Evolutionary conservation across 148 eudicot genomes (phyloP), one percentile per base, ranked within the genome.

Genomic region (Fagopyrum homotropicum): DNA sequence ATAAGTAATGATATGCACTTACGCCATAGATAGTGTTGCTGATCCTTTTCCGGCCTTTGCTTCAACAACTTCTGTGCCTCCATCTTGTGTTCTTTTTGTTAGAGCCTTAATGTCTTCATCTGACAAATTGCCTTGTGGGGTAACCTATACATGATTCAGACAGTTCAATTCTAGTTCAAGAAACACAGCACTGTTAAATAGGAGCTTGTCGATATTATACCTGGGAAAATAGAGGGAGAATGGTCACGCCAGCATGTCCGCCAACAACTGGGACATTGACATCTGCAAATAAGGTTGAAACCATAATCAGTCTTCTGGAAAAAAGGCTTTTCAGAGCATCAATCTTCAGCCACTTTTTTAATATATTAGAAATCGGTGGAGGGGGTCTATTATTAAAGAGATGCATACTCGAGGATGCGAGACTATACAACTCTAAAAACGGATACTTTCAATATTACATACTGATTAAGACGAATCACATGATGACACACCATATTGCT

Each of bases 41-140:
- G 98, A 93, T 72, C 98, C 97, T 89, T 94, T 91, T 79, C 98
- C 98, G 81, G 97, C 96, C 82, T 94, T 94, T 16, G 98, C 97
- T 50, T 84, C 84, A 50, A 94, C 98, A 77, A 94, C 98, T 83
- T 91, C 96, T 7, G 98, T 90, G 76, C 98, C 98, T 72, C 96
- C 98, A 83, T 94, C 96, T 84, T 91, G 98, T 64, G 98, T 93
- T 77, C 95, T 80, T 71, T 83, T 86, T 35, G 98, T 94, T 63
- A 93, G 89, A 56, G 84, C 87, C 26, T 45, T 78, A 64, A 94
- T 80, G 22, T 84, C 96, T 51, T 82, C 83, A 45, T 75, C 83
- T 16, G 90, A 78, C 77, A 91, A 82, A 46, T 91, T 89, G 63
- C 91, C 96, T 80, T 78, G 79, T 70, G 93, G 97, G 64, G 88